Percentiles rank a stretch among this genome's conserved stretches.
Conservation (phyloP, 2,329 filamentous ascomycete genomes). For the Colletotrichum australisinense region DNA sequence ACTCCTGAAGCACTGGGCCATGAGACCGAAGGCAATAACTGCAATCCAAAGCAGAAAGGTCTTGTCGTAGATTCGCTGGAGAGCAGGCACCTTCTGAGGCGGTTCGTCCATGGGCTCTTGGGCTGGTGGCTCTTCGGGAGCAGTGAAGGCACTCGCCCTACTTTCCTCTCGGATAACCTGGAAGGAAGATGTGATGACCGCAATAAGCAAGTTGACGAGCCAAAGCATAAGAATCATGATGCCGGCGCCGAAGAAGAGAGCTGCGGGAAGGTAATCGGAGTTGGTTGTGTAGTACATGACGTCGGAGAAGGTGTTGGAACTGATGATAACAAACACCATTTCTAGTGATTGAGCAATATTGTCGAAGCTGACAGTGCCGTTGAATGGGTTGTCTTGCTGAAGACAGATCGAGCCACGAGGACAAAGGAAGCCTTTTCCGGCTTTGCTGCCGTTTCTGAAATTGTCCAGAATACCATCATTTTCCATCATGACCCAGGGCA, state of each 20-base stretch:
- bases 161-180: slow-evolving; percentile 98
- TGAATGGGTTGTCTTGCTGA: slow-evolving; percentile 81
- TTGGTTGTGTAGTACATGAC: slow-evolving; percentile 94
- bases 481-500: slow-evolving; percentile 73
- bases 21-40: slow-evolving; percentile 83
- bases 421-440: slow-evolving; percentile 88
- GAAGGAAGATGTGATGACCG: slow-evolving; percentile 98
- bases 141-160: slow-evolving; percentile 91
- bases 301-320: slow-evolving; percentile 95
- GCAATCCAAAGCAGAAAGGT: slow-evolving; percentile 82
- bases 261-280: slow-evolving; percentile 88
- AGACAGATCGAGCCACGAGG: slow-evolving; percentile 86
- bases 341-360: slow-evolving; percentile 93
- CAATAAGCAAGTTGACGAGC: slow-evolving; percentile 94
- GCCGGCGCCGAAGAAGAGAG: slow-evolving; percentile 78
- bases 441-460: slow-evolving; percentile 60
- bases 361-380: slow-evolving; percentile 92
- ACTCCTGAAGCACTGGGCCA: slow-evolving; percentile 82
- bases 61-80: slow-evolving; percentile 81
- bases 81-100: slow-evolving; percentile 47
- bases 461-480: slow-evolving; percentile 49
- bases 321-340: slow-evolving; percentile 98
- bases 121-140: slow-evolving; percentile 66
- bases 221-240: slow-evolving; percentile 96
- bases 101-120: slow-evolving; percentile 36